Percentiles rank a stretch among this genome's conserved stretches.
phyloP scores from a whole-genome alignment of 2,329 filamentous ascomycete genomes.

The Sporothrix dimorphospora region DNA sequence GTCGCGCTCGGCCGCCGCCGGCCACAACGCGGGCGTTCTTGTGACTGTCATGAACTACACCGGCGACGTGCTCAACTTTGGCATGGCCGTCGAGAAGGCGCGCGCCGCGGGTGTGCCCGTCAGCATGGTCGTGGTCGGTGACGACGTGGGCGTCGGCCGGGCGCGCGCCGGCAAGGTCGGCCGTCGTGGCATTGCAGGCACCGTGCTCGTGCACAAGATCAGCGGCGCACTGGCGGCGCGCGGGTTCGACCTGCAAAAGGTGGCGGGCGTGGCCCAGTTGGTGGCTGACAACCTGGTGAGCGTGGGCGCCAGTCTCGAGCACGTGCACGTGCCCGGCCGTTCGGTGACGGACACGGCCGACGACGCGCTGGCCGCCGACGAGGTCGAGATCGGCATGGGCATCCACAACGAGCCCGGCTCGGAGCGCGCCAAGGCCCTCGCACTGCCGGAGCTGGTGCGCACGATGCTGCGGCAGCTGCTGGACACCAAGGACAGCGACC shows the following conservation, averaged over 20 bases:
- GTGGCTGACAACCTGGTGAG: conserved; percentile 77
- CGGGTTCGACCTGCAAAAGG: conserved; percentile 69
- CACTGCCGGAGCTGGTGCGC: conserved; percentile 58
- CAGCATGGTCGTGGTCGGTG: conserved; percentile 89
- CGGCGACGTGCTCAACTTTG: conserved; percentile 87
- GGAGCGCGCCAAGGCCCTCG: conserved; percentile 53
- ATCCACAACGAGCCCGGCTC: conserved; percentile 73
- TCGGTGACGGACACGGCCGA: conserved; percentile 54
- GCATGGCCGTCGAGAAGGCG: conserved; percentile 90
- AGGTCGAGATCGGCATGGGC: conserved; percentile 73
- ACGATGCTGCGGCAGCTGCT: conserved; percentile 73
- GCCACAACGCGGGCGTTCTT: conserved; percentile 66
- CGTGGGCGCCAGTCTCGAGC: conserved; percentile 81
- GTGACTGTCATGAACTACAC: conserved; percentile 98
- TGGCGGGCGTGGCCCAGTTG: conserved; percentile 71
- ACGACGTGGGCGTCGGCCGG: conserved; percentile 88
- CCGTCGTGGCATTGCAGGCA: conserved; percentile 85
- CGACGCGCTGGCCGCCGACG: conserved; percentile 57
- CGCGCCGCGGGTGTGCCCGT: conserved; percentile 75
- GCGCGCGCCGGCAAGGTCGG: conserved; percentile 88
- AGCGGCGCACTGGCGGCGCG: conserved; percentile 78
- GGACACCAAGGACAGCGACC: conserved; percentile 66
- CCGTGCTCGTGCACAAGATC: conserved; percentile 89
- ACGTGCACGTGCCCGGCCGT: conserved; percentile 91
- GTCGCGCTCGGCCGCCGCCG: conserved; percentile 52